These are phyloP conservation scores for Phalaenopsis aphrodite DNA, from an alignment of 106 monocot species.

Conservation along the genomic window DNA sequence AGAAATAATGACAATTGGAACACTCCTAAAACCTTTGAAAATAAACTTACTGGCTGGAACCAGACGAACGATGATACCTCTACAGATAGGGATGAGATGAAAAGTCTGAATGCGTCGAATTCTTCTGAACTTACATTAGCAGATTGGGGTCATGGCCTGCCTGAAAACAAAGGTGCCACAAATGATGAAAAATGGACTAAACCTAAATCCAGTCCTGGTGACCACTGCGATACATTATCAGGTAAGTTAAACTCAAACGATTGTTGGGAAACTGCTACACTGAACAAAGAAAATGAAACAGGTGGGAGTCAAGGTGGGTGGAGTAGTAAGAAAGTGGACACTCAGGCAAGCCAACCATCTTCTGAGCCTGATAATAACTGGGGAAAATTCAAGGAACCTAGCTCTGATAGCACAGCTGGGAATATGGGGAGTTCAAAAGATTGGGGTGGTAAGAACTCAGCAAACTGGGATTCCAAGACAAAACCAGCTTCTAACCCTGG, in stretches of 20 bases:
- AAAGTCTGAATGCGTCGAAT: not conserved
- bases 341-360: not conserved
- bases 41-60: not conserved
- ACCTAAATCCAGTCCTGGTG: not conserved
- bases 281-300: constrained; percentile 2
- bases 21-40: not conserved
- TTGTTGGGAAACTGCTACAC: not conserved
- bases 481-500: not conserved
- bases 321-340: not conserved
- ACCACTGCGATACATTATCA: not conserved
- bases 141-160: not conserved
- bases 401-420: not conserved
- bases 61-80: not conserved
- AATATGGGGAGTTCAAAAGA: not conserved
- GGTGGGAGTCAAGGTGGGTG: not conserved
- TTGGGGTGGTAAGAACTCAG: constrained; percentile 1
- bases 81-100: not conserved
- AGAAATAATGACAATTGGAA: constrained; percentile 3
- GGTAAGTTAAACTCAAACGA: not conserved
- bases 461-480: not conserved
- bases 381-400: not conserved
- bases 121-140: not conserved
- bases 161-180: not conserved
- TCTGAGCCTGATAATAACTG: constrained; percentile 1
- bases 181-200: not conserved